phyloP scores from a whole-genome alignment of 345 rosid genomes.

The Bruguiera sexangula region DNA sequence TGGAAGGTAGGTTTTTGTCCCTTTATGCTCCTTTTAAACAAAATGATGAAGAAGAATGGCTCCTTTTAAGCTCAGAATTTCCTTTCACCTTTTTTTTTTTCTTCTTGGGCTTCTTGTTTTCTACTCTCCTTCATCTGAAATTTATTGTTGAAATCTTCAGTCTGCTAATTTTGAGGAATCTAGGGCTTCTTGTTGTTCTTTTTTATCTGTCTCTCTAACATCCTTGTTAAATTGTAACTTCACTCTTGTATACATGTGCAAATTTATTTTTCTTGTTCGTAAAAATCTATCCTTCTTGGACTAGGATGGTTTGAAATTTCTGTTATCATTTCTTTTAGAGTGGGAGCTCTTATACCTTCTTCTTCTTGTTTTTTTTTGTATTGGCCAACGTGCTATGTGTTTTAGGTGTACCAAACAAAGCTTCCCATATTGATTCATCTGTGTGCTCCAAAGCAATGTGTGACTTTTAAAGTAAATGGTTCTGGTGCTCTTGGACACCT shows the following conservation, averaged over 20 bases:
- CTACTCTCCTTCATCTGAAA: too few species aligned
- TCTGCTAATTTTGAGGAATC: too few species aligned
- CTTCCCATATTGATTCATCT: not conserved
- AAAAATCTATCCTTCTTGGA: too few species aligned
- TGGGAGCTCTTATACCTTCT: not conserved
- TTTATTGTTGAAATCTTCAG: too few species aligned
- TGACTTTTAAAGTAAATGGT: not conserved
- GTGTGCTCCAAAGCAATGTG: not conserved
- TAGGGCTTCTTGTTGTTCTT: too few species aligned
- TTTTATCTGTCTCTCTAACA: too few species aligned
- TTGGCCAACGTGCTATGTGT: not conserved
- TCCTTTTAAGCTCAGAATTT: too few species aligned
- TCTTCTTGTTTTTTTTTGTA: not conserved
- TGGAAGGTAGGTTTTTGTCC: conserved; percentile 57
- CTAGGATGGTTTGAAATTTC: not conserved
- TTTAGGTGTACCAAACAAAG: conserved; percentile 56
- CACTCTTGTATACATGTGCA: too few species aligned
- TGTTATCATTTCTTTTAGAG: not conserved
- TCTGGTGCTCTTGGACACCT: conserved; percentile 41
- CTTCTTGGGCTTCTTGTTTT: conserved; percentile 27
- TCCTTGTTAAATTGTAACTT: too few species aligned
- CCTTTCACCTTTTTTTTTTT: not conserved
- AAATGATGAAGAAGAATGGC: too few species aligned
- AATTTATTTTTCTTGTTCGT: too few species aligned
- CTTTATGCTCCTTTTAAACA: too few species aligned